Evolutionary conservation across 2,329 filamentous ascomycete species (phyloP), one percentile per base, ranked within the genome.

Genomic region (Falciphora oryzae): DNA sequence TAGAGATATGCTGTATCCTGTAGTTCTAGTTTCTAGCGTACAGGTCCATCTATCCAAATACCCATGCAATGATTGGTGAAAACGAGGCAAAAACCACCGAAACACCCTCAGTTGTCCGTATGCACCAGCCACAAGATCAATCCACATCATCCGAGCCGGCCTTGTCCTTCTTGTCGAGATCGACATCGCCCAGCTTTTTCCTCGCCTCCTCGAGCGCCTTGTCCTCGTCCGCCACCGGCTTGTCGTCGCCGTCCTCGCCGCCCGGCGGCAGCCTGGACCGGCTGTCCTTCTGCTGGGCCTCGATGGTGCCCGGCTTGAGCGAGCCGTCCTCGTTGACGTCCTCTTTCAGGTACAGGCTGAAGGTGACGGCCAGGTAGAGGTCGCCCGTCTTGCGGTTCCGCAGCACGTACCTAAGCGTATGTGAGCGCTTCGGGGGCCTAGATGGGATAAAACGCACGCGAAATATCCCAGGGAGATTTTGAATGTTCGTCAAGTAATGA

Each of bases 401-500:
- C 73, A 98, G 83, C 65, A 96, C 92, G 77, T 98, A 97, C 84
- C 93, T 93, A 78, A 96, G 85, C 70, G 88, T 83, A 78, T 96
- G 91, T 80, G 91, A 89, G 81, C 90, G 91, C 74, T 85, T 83
- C 71, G 68, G 71, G 65, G 70, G 65, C 71, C 71, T 76, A 68
- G 65, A 69, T 64, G 53, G 29, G 60, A 61, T 28, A 50, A 62
- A 61, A 63, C 35, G 60, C 59, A 28, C 62, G 65, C 50, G 71
- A 71, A 71, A 53, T 53, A 61, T 2, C 29, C 56, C 32, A 57
- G 62, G 59, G 64, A 22, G 59, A 65, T 65, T 68, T 56, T 53
- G 28, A 3, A 62, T 61, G 31, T 62, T 27, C 29, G 32, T 53
- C 28, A 53, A 8, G 22, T 27, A 61, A 56, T 32, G 50, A n/a